Evolutionary conservation across 2,329 filamentous ascomycete species (phyloP).

Genomic region (Sclerotinia spermophila): DNA sequence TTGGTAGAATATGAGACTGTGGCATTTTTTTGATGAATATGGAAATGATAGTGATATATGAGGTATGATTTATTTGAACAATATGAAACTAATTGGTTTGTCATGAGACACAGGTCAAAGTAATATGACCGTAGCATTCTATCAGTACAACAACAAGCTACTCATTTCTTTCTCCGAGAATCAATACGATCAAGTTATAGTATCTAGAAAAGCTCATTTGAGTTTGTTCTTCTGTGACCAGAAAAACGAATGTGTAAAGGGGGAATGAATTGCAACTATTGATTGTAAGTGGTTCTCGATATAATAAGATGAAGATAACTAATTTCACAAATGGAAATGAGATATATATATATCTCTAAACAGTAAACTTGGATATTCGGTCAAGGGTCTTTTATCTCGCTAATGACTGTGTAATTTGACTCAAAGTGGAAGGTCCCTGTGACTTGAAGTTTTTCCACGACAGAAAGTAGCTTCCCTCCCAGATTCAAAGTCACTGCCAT

Average conservation of each 20-base stretch:
- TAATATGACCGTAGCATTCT: no score
- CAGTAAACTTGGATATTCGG: background rate
- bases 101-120: no score
- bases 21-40: no score
- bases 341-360: background rate
- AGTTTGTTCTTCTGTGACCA: rapidly evolving
- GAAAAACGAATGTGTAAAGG: background rate
- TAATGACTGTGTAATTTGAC: background rate
- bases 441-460: background rate
- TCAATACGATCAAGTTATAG: no score
- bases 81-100: no score
- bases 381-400: background rate
- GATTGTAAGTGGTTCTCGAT: background rate
- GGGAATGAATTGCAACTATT: background rate
- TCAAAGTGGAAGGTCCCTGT: background rate
- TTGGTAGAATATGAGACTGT: no score
- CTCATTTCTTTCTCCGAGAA: no score
- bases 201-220: background rate
- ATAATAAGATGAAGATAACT: rapidly evolving
- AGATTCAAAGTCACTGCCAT: background rate
- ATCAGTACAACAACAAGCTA: no score
- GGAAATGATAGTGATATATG: no score
- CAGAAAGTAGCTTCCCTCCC: background rate
- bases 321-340: background rate
- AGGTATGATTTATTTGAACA: no score